Percentiles rank a stretch among this genome's conserved stretches.
Evolutionary conservation across 2,329 filamentous ascomycete species (phyloP).

Genomic region (Epichloe glyceriae): DNA sequence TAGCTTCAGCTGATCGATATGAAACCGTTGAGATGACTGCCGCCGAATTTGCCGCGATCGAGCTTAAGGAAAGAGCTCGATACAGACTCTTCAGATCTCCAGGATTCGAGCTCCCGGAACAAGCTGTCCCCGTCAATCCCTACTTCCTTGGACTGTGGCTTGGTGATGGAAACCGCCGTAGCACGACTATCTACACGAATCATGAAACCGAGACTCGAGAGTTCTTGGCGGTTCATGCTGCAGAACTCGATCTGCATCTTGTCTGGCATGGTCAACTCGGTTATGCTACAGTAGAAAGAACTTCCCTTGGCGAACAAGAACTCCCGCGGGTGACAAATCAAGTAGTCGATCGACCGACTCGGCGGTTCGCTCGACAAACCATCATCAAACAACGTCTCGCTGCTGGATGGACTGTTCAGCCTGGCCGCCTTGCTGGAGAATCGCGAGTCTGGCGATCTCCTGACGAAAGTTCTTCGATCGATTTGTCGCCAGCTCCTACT

Average conservation of each 20-base stretch:
- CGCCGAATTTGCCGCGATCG: slow-evolving; percentile 27
- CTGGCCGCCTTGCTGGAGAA: not conserved
- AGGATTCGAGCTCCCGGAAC: slow-evolving; percentile 16
- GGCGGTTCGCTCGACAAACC: not conserved
- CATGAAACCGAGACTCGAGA: not conserved
- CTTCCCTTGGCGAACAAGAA: too few species aligned
- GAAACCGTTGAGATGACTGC: slow-evolving; percentile 34
- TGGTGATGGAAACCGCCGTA: not conserved
- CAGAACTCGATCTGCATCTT: not conserved
- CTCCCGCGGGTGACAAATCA: too few species aligned
- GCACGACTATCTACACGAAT: not conserved
- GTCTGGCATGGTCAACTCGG: not conserved
- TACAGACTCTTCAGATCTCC: slow-evolving; percentile 24
- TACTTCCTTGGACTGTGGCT: not conserved
- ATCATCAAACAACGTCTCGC: not conserved
- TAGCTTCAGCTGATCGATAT: slow-evolving; percentile 9
- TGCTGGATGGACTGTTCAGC: not conserved
- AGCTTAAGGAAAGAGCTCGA: slow-evolving; percentile 20
- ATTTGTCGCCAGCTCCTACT: not conserved
- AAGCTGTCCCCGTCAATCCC: not conserved
- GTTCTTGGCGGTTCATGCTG: not conserved
- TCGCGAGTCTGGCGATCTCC: not conserved
- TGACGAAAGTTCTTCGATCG: not conserved
- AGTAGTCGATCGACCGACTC: not conserved
- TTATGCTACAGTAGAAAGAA: too few species aligned